phyloP scores from a whole-genome alignment of 2,329 filamentous ascomycete genomes.

The Pseudocercospora cruenta region DNA sequence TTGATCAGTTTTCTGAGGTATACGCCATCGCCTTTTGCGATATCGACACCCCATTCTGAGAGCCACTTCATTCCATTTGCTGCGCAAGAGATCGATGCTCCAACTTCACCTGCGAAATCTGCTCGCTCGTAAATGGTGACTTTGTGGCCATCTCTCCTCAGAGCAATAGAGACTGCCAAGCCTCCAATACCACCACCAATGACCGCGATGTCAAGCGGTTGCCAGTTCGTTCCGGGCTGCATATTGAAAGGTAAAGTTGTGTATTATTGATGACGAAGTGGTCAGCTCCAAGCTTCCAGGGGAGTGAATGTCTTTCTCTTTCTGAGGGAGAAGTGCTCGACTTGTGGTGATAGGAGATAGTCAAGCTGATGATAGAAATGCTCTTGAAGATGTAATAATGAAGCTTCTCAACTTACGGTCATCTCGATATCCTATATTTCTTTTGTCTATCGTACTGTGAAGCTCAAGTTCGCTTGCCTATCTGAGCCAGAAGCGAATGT shows the following conservation, averaged over 20 bases:
- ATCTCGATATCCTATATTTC: slow-evolving; percentile 20
- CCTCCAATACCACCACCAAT: slow-evolving; percentile 60
- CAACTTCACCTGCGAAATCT: slow-evolving; percentile 70
- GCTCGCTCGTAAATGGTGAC: slow-evolving; percentile 66
- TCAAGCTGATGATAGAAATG: neutral
- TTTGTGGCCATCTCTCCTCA: slow-evolving; percentile 57
- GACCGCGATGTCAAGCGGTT: slow-evolving; percentile 41
- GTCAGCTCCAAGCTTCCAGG: neutral
- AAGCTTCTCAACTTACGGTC: slow-evolving; percentile 9
- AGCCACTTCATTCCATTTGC: slow-evolving; percentile 73
- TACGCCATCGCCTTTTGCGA: slow-evolving; percentile 67
- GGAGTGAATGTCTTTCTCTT: neutral
- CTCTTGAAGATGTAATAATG: slow-evolving; percentile 2
- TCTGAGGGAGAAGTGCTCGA: neutral
- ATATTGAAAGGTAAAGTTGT: slow-evolving; percentile 10
- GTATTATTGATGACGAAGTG: neutral
- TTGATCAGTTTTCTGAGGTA: slow-evolving; percentile 69
- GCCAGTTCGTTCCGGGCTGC: slow-evolving; percentile 29
- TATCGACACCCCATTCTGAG: slow-evolving; percentile 68
- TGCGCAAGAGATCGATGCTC: slow-evolving; percentile 68
- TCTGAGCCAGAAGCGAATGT: slow-evolving; percentile 6
- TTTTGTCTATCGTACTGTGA: slow-evolving; percentile 14
- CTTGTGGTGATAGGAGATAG: neutral
- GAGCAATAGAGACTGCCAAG: slow-evolving; percentile 54
- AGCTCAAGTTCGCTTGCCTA: slow-evolving; percentile 13